Conservation (phyloP, 345 rosid species). For the Linum usitatissimum region DNA sequence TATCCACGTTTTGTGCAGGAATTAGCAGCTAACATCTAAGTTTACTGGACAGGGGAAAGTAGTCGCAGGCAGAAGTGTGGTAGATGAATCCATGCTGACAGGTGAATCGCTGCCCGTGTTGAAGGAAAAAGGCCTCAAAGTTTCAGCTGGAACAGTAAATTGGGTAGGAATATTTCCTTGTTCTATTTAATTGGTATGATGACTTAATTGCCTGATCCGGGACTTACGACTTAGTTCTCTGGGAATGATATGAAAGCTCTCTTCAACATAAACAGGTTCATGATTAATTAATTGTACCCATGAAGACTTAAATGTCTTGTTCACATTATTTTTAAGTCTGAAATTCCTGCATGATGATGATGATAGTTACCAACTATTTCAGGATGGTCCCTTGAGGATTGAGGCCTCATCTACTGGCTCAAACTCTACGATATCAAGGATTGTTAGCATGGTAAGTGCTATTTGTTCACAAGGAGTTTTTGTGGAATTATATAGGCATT, state of each 20-base stretch:
- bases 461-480: not conserved
- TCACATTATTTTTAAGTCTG: not conserved
- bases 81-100: conserved; percentile 95
- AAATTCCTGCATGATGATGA: conserved; percentile 7
- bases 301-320: not conserved
- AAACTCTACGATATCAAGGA: conserved; percentile 80
- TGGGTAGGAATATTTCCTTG: conserved; percentile 43
- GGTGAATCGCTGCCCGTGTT: conserved; percentile 93
- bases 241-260: conserved; percentile 1
- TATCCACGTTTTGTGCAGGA: not conserved
- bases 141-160: conserved; percentile 90
- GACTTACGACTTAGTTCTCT: conserved; percentile 3
- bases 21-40: conserved; percentile 13
- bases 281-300: too few species aligned
- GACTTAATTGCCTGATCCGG: conserved; percentile 1
- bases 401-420: conserved; percentile 77
- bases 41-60: conserved; percentile 55
- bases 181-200: conserved; percentile 5
- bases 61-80: conserved; percentile 89
- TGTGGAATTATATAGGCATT: not conserved
- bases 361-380: conserved; percentile 24
- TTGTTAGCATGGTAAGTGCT: conserved; percentile 63
- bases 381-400: conserved; percentile 93
- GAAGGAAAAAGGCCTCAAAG: conserved; percentile 60
- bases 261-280: conserved; percentile 1